Base-by-base conservation (phyloP, 2,329 filamentous ascomycete species). In the Aspergillus ochraceus region DNA sequence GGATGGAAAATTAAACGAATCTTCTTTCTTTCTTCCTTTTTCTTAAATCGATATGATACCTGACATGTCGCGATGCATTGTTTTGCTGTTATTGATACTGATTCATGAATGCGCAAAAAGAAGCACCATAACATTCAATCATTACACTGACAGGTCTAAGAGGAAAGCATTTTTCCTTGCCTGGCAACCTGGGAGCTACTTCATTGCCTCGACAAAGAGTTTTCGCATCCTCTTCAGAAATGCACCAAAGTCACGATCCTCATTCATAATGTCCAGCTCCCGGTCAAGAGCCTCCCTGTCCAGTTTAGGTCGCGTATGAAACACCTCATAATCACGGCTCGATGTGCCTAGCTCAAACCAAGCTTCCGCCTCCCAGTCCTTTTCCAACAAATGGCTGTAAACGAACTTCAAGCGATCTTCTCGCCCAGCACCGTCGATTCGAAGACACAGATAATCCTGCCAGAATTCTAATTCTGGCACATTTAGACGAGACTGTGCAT, bases 391-490 rank as follows among this genome's bases (percentile, higher is more conserved):
- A 74, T 96, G 91, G 29, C 87, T 90, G 72, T 92, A 99, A 2
- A 95, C 85, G 74, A 99, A 97, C 76, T 94, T 94, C 67, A 99
- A 81, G 26, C 90, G 85, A 76, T 97, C 93, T 63, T 91, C 88
- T 71, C 86, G 85, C 1, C 91, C 93, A 0, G 91, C 90, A 1
- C 94, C 94, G 72, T 98, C 94, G 71, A 99, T 96, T 61, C 90
- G 83, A 72, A 98, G 76, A 60, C 94, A 93, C 60, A 99, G 81
- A 73, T 94, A 95, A 57, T 89, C 90, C 74, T 96, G 90, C 95
- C 95, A 99, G 74, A 98, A 98, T 67, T 93, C 90, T 50, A 99
- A 83, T 79, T 99, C 95, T 0, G 95, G 95, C 49, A 91, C 86
- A 76, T 99, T 98, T 77, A 94, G 90, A 36, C 92, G 86, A 56